Evolutionary conservation across 768 basidiomycete genomes (phyloP), one percentile per base, ranked within the genome.

Genomic region (Suillus tomentosus): DNA sequence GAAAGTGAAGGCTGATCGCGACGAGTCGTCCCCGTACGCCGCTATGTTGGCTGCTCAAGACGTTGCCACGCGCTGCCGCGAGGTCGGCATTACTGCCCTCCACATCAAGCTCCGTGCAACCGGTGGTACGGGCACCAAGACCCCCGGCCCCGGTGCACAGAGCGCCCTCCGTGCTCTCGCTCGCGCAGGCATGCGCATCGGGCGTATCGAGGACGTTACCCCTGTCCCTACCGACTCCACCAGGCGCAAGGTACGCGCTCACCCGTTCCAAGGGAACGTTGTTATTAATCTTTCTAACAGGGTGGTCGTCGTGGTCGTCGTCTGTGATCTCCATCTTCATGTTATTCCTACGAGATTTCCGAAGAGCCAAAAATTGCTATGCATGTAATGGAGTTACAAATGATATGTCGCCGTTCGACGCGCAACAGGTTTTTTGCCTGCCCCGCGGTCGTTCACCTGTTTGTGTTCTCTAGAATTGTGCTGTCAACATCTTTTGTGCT

Each of bases 1-100:
- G 97, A 99, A 99, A 84, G 97, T 99, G 81, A 99, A 99, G 85
- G 97, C 96, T 14, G 97, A 99, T 81, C 92, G 97, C 80, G 97
- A 99, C 82, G 97, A 99, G 82, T 98, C 95, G 48, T 98, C 96
- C 27, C 94, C 93, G 19, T 94, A 97, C 76, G 94, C 95, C 60
- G 95, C 96, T 77, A 96, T 97, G 96, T 84, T 99, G 78, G 96
- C 96, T 62, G 95, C 96, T 50, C 96, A 99, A 83, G 96, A 99
- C 72, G 95, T 95, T 70, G 96, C 96, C 64, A 78, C 84, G 60
- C 94, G 96, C 70, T 99, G 97, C 91, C 92, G 93, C 76, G 97
- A 99, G 82, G 94, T 99, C 71, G 97, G 97, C 63, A 91, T 99
- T 80, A 98, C 94, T 69, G 96, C 96, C 62, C 90, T 99, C 68